A percentile compares a stretch with the other conserved stretches of the same genome.
Evolutionary conservation across 2,329 filamentous ascomycete genomes (phyloP).

Genomic region (Penicillium olsonii): DNA sequence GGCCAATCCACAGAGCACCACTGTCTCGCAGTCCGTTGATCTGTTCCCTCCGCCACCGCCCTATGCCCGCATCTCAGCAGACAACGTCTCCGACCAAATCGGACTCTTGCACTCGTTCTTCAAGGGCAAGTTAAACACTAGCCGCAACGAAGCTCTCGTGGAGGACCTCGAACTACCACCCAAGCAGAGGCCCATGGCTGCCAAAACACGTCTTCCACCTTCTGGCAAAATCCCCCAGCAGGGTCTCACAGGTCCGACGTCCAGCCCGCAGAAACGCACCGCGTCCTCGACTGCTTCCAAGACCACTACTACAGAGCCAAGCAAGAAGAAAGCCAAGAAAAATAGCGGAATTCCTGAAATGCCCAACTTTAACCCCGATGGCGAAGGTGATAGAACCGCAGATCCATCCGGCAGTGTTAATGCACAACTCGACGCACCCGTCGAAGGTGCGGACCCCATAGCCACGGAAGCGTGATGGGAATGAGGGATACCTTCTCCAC

Average conservation of each 20-base stretch:
- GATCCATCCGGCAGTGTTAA: slow-evolving; percentile 21
- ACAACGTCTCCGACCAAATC: slow-evolving; percentile 77
- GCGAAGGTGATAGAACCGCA: slow-evolving; percentile 30
- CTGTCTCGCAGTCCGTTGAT: slow-evolving; percentile 52
- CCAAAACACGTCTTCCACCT: slow-evolving; percentile 47
- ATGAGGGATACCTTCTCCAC: neutral
- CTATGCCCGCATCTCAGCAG: slow-evolving; percentile 75
- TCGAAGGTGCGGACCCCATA: slow-evolving; percentile 31
- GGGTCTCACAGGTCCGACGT: slow-evolving; percentile 31
- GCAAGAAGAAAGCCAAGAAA: slow-evolving; percentile 47
- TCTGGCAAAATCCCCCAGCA: slow-evolving; percentile 47
- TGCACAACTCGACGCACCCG: slow-evolving; percentile 25
- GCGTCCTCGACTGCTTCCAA: slow-evolving; percentile 34
- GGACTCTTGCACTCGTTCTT: slow-evolving; percentile 91
- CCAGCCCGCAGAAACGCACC: slow-evolving; percentile 46
- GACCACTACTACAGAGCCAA: slow-evolving; percentile 34
- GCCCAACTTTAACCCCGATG: slow-evolving; percentile 21
- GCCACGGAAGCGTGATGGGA: slow-evolving; percentile 21
- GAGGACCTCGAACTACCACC: slow-evolving; percentile 94
- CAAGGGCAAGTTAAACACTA: slow-evolving; percentile 81
- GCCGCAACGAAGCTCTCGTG: slow-evolving; percentile 76
- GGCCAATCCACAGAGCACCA: slow-evolving; percentile 74
- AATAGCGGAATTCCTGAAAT: slow-evolving; percentile 38
- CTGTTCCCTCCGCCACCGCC: slow-evolving; percentile 65
- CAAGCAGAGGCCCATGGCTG: slow-evolving; percentile 69